Evolutionary conservation across 805 yeast genomes (phyloP).

Genomic region (Isabelozyma heimii): DNA sequence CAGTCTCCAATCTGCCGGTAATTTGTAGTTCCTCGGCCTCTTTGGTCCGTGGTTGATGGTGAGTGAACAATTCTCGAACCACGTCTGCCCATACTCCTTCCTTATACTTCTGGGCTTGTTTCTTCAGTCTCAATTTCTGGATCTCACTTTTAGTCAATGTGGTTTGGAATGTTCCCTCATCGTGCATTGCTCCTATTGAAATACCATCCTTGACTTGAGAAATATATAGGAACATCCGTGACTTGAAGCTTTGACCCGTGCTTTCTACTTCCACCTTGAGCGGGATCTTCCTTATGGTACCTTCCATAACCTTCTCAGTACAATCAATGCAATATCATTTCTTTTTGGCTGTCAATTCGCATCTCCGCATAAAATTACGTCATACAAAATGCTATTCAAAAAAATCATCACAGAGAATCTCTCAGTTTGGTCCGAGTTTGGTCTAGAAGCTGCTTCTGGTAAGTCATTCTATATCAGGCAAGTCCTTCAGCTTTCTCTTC

Average conservation of each 20-base stretch:
- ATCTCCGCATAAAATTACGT: too few relatives aligned
- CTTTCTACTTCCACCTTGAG: not conserved
- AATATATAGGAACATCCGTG: not conserved
- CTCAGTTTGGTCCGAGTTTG: too few relatives aligned
- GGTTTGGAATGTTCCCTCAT: constrained; percentile 18
- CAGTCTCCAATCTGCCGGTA: constrained; percentile 20
- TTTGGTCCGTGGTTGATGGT: not conserved
- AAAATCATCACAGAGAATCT: too few relatives aligned
- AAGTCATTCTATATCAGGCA: too few relatives aligned
- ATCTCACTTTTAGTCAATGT: constrained; percentile 7
- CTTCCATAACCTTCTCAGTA: not conserved
- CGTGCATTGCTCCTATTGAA: not conserved
- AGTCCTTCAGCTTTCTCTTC: too few relatives aligned
- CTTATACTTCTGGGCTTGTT: constrained; percentile 4
- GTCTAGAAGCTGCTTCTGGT: too few relatives aligned
- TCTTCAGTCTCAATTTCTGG: constrained; percentile 1
- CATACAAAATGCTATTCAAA: too few relatives aligned
- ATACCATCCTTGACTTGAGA: not conserved
- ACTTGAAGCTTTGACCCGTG: not conserved
- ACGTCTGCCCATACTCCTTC: constrained; percentile 16
- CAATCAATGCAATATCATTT: too few relatives aligned
- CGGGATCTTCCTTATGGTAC: not conserved
- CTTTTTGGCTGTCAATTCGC: too few relatives aligned
- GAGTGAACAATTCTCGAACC: constrained; percentile 13
- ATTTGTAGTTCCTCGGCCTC: constrained; percentile 11